These are phyloP conservation scores for Colletotrichum sp. DNA, from an alignment of 2,329 filamentous ascomycete species.

Conservation along the genomic window DNA sequence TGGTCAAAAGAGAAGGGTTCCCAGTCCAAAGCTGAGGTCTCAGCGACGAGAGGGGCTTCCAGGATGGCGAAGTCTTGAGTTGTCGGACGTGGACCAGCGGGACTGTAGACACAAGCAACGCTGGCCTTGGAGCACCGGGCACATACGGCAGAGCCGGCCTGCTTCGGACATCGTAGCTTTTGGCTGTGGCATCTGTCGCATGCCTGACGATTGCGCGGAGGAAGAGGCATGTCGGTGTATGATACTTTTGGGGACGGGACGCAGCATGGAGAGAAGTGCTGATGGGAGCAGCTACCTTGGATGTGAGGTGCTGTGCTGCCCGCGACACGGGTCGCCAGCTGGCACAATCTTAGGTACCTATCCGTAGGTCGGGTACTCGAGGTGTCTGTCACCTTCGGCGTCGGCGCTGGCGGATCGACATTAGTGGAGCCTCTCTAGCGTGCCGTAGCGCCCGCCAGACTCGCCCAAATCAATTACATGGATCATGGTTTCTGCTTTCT, in stretches of 20 bases:
- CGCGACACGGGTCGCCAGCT: not conserved
- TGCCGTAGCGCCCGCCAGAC: not conserved
- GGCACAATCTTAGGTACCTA: too few species aligned
- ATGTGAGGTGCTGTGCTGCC: not conserved
- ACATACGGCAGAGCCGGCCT: slow-evolving; percentile 38
- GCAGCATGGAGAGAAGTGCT: not conserved
- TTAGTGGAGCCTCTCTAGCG: not conserved
- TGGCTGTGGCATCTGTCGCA: slow-evolving; percentile 53
- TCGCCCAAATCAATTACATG: not conserved
- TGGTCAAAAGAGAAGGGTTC: slow-evolving; percentile 4
- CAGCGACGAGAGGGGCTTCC: not conserved
- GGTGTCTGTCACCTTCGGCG: not conserved
- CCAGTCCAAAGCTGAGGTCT: not conserved
- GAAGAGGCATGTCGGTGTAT: slow-evolving; percentile 22
- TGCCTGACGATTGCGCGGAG: slow-evolving; percentile 30
- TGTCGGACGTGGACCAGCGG: slow-evolving; percentile 25
- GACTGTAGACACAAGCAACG: slow-evolving; percentile 47
- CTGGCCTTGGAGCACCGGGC: slow-evolving; percentile 46
- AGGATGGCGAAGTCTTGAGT: slow-evolving; percentile 23
- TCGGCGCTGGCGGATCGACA: not conserved
- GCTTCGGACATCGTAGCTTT: slow-evolving; percentile 50
- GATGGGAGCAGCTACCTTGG: not conserved
- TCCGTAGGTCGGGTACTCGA: not conserved
- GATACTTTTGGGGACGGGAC: not conserved
- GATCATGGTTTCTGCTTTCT: not conserved